These are phyloP conservation scores for Cornus kousa DNA, from an alignment of 148 eudicot species.

Conservation along the genomic window DNA sequence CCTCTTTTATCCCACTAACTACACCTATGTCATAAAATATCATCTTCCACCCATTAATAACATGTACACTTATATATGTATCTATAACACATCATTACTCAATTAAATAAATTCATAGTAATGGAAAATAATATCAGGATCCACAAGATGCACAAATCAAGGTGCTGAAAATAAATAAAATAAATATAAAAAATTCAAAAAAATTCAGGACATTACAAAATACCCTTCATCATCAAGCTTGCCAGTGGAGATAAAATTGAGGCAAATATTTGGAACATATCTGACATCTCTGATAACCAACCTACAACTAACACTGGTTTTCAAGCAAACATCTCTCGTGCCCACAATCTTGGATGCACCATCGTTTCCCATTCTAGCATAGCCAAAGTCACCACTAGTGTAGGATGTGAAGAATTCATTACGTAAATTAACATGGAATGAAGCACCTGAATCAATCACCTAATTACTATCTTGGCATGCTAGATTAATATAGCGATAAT, in stretches of 20 bases:
- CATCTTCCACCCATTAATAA: too few relatives aligned
- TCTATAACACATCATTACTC: too few relatives aligned
- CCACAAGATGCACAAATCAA: too few relatives aligned
- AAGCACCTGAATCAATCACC: neutral
- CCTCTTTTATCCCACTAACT: too few relatives aligned
- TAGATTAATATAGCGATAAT: neutral
- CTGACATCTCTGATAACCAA: constrained; percentile 16
- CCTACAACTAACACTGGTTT: neutral
- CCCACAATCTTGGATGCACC: neutral
- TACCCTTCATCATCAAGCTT: neutral
- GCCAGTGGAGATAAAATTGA: neutral
- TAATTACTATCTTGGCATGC: too few relatives aligned
- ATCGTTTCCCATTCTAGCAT: constrained; percentile 4
- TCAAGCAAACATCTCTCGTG: neutral
- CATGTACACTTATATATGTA: too few relatives aligned
- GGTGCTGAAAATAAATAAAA: too few relatives aligned
- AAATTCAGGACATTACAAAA: too few relatives aligned
- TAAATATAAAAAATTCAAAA: too few relatives aligned
- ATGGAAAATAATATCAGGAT: too few relatives aligned
- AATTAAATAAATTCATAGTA: too few relatives aligned
- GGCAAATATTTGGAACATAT: neutral
- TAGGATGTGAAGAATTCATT: neutral
- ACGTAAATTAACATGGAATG: neutral
- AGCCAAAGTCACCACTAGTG: neutral
- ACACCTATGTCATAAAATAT: too few relatives aligned